phyloP scores from a whole-genome alignment of 352 stramenopile genomes.

The Globisporangium sylvaticum region DNA sequence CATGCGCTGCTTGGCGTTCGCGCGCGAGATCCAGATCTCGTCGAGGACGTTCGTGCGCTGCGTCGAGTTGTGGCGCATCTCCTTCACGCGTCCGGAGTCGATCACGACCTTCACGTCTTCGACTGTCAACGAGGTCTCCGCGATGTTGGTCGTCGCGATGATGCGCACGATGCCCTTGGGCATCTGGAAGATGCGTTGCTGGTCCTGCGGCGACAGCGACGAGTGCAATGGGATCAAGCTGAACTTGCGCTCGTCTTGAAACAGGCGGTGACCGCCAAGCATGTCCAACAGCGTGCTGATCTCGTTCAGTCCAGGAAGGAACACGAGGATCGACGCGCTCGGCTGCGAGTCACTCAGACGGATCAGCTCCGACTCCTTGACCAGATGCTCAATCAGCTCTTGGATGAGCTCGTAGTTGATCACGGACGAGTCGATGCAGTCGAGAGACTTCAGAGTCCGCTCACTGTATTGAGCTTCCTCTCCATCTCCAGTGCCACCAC shows the following conservation, averaged over 20 bases:
- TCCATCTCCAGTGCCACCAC: not conserved
- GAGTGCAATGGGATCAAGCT: constrained; percentile 92
- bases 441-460: constrained; percentile 80
- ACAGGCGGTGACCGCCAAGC: constrained; percentile 50
- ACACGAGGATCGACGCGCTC: constrained; percentile 92
- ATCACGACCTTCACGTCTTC: constrained; percentile 94
- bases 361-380: constrained; percentile 47
- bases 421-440: constrained; percentile 84
- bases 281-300: constrained; percentile 87
- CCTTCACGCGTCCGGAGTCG: constrained; percentile 94
- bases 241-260: constrained; percentile 46
- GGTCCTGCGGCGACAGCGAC: constrained; percentile 90
- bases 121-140: constrained; percentile 95
- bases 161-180: constrained; percentile 78
- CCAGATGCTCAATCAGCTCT: constrained; percentile 83
- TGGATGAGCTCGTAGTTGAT: constrained; percentile 95
- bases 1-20: constrained; percentile 87
- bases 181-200: constrained; percentile 91
- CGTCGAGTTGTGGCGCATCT: constrained; percentile 79
- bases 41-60: constrained; percentile 86
- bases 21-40: constrained; percentile 89
- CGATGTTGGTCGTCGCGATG: constrained; percentile 96
- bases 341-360: constrained; percentile 9
- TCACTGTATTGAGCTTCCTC: constrained; percentile 65
- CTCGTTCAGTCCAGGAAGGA: constrained; percentile 93